Evolutionary conservation across 1,139 yeast species (phyloP).

Genomic region (Scheffersomyces lignicola): DNA sequence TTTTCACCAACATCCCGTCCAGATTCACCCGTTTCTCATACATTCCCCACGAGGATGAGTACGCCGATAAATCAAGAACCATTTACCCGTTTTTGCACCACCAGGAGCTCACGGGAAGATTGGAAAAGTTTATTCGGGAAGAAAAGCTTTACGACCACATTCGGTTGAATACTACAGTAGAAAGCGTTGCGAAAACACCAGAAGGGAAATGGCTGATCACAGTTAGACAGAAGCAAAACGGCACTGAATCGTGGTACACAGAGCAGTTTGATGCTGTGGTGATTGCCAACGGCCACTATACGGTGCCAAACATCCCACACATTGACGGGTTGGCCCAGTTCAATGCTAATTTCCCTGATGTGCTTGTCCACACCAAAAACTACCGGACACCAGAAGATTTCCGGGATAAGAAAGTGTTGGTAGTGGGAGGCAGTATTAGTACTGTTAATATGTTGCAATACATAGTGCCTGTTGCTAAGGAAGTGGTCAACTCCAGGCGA

Average conservation of each 20-base stretch:
- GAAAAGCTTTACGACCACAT: constrained; percentile 33
- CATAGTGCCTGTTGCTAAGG: constrained; percentile 39
- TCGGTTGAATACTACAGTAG: constrained; percentile 41
- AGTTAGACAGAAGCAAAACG: constrained; percentile 24
- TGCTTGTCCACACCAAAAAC: constrained; percentile 58
- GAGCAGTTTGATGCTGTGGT: constrained; percentile 51
- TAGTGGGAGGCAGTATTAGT: constrained; percentile 53
- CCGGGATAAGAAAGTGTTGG: constrained; percentile 40
- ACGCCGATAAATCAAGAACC: constrained; percentile 20
- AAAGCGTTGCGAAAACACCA: constrained; percentile 29
- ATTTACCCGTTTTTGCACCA: constrained; percentile 44
- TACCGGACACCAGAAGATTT: constrained; percentile 54
- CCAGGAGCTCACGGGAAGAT: constrained; percentile 33
- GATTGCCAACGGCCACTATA: constrained; percentile 56
- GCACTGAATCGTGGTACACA: constrained; percentile 36
- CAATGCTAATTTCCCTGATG: constrained; percentile 42
- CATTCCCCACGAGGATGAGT: constrained; percentile 28
- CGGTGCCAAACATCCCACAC: constrained; percentile 49
- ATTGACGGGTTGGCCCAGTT: constrained; percentile 55
- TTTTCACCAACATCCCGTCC: constrained; percentile 49
- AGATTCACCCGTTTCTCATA: constrained; percentile 45
- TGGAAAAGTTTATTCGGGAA: constrained; percentile 26
- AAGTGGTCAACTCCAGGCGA: constrained; percentile 38
- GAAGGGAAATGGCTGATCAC: constrained; percentile 47
- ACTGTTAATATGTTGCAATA: constrained; percentile 55